Percentiles rank a stretch among this genome's conserved stretches.
Conservation (phyloP, 1,139 yeast genomes). For the Eremothecium gossypii region DNA sequence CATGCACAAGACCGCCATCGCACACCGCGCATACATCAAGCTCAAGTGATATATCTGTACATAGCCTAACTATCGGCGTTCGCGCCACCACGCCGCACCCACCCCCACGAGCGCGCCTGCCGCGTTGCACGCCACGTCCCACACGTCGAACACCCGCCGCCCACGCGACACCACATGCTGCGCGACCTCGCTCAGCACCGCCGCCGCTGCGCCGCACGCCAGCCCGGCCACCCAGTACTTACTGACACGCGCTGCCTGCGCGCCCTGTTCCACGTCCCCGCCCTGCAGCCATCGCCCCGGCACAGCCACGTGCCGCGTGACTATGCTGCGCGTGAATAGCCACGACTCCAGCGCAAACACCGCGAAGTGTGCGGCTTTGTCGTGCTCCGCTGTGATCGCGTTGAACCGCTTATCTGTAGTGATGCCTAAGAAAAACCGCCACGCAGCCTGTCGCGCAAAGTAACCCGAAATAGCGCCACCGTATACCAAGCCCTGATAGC, state of each 20-base stretch:
- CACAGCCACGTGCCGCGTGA: background rate
- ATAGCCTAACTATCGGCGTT: constrained; percentile 4
- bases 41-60: constrained; percentile 26
- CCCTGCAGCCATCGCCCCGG: background rate
- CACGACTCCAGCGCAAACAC: constrained; percentile 41
- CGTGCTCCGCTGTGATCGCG: constrained; percentile 39
- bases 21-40: constrained; percentile 65
- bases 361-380: constrained; percentile 42
- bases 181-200: constrained; percentile 44
- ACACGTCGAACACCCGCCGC: constrained; percentile 38
- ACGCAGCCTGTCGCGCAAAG: background rate
- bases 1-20: constrained; percentile 78
- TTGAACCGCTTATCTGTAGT: constrained; percentile 38
- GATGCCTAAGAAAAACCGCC: constrained; percentile 22
- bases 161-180: constrained; percentile 38
- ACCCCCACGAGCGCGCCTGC: constrained; percentile 27
- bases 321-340: constrained; percentile 36
- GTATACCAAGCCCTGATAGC: constrained; percentile 2
- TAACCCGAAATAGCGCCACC: constrained; percentile 4
- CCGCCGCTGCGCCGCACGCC: constrained; percentile 38
- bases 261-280: constrained; percentile 1
- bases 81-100: constrained; percentile 8
- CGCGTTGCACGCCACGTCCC: constrained; percentile 41
- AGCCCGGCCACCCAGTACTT: constrained; percentile 33
- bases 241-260: constrained; percentile 16